A percentile compares a stretch with the other conserved stretches of the same genome.
phyloP scores from a whole-genome alignment of 2,329 filamentous ascomycete species.

The Lachnellula occidentalis region DNA sequence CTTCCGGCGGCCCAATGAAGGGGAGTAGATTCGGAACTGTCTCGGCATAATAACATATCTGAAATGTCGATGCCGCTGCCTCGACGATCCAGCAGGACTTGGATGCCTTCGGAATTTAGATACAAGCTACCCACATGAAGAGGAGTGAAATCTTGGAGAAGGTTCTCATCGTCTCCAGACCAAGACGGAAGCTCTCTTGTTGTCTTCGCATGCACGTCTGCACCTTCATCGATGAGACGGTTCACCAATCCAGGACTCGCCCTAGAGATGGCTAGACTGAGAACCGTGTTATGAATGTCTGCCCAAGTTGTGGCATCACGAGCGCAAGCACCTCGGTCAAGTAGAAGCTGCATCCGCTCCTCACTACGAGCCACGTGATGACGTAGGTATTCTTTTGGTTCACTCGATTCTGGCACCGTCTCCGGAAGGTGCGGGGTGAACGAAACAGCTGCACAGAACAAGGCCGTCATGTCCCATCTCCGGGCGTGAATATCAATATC shows the following conservation, averaged over 20 bases:
- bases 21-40: background rate
- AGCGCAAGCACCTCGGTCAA: constrained; percentile 8
- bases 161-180: background rate
- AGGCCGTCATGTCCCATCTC: too few species aligned
- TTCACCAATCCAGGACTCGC: constrained; percentile 11
- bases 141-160: constrained; percentile 7
- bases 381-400: background rate
- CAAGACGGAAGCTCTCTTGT: background rate
- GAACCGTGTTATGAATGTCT: constrained; percentile 4
- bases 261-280: constrained; percentile 10
- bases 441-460: background rate
- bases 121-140: constrained; percentile 13
- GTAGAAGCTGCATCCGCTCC: constrained; percentile 4
- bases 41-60: constrained; percentile 3
- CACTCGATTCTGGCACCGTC: background rate
- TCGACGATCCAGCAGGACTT: constrained; percentile 12
- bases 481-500: too few species aligned
- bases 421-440: constrained; percentile 3
- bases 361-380: constrained; percentile 3
- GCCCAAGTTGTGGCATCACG: constrained; percentile 1
- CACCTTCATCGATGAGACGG: constrained; percentile 16
- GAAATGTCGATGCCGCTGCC: constrained; percentile 8
- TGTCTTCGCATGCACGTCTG: constrained; percentile 14
- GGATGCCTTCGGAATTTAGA: constrained; percentile 10
- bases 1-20: constrained; percentile 19